phyloP scores from a whole-genome alignment of 345 rosid species.

The Camelina sativa region DNA sequence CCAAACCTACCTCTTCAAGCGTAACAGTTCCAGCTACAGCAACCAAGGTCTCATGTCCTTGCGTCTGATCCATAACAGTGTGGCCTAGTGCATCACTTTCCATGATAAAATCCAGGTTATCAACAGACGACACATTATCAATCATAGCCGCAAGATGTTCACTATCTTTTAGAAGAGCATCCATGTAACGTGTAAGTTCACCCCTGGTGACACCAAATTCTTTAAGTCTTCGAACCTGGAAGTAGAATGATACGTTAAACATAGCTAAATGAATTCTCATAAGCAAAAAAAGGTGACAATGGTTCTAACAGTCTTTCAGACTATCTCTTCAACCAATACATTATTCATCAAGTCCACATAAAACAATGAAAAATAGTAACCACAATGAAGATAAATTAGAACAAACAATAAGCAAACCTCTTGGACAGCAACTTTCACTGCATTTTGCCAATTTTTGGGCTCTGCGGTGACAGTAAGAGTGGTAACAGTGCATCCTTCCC shows the following conservation, averaged over 20 bases:
- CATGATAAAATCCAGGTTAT: slow-evolving; percentile 97
- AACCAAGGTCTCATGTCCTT: slow-evolving; percentile 92
- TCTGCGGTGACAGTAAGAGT: slow-evolving; percentile 99
- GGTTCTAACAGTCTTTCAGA: slow-evolving; percentile 14
- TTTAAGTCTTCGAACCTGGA: slow-evolving; percentile 94
- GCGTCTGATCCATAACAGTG: slow-evolving; percentile 95
- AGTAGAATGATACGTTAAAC: slow-evolving; percentile 35
- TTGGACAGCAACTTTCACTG: slow-evolving; percentile 93
- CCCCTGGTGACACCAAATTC: slow-evolving; percentile 99
- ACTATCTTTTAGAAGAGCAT: slow-evolving; percentile 94
- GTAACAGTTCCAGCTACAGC: slow-evolving; percentile 88
- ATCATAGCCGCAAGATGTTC: slow-evolving; percentile 99
- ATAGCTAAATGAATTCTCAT: slow-evolving; percentile 24
- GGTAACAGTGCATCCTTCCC: slow-evolving; percentile 99
- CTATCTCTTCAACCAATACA: slow-evolving; percentile 26
- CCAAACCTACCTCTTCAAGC: slow-evolving; percentile 79
- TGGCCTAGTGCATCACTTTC: slow-evolving; percentile 99
- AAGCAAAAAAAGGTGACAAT: slow-evolving; percentile 13
- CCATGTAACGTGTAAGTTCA: slow-evolving; percentile 96
- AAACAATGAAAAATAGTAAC: slow-evolving; percentile 1
- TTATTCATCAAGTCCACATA: slow-evolving; percentile 14
- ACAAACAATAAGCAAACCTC: slow-evolving; percentile 61
- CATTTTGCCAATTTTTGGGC: slow-evolving; percentile 96
- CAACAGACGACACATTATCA: slow-evolving; percentile 97
- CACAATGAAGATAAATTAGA: slow-evolving; percentile 11